Percentiles rank a stretch among this genome's conserved stretches.
Evolutionary conservation across 805 yeast species (phyloP).

Genomic region (Pichia sporocuriosa): DNA sequence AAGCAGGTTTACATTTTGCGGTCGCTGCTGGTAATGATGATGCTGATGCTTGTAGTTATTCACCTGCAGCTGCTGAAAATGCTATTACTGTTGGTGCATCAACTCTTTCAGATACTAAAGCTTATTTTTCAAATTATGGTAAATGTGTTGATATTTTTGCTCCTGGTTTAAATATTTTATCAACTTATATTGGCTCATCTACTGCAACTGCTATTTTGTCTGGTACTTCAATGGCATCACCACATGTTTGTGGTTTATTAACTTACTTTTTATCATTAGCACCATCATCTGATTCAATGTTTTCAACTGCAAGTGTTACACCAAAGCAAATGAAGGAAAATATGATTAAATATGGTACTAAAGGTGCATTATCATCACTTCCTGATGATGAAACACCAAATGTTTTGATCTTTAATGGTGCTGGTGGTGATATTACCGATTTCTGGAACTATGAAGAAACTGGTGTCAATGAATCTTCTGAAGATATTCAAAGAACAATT

Average conservation of each 20-base stretch:
- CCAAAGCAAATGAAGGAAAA: slow-evolving; percentile 75
- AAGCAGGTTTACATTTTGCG: slow-evolving; percentile 84
- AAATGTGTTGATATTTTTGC: slow-evolving; percentile 94
- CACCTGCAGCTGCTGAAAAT: slow-evolving; percentile 82
- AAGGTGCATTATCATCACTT: slow-evolving; percentile 50
- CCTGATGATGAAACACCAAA: slow-evolving; percentile 69
- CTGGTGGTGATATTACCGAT: slow-evolving; percentile 59
- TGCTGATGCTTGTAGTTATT: slow-evolving; percentile 84
- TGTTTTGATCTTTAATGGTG: slow-evolving; percentile 74
- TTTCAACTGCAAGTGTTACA: slow-evolving; percentile 50
- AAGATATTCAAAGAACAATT: slow-evolving; percentile 19
- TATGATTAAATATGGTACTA: slow-evolving; percentile 61
- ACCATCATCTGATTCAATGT: slow-evolving; percentile 66
- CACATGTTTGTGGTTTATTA: slow-evolving; percentile 89
- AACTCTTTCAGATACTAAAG: slow-evolving; percentile 80
- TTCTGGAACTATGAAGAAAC: slow-evolving; percentile 42
- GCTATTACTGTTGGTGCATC: slow-evolving; percentile 96
- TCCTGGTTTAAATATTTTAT: slow-evolving; percentile 85
- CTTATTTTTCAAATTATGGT: slow-evolving; percentile 93
- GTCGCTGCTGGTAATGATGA: slow-evolving; percentile 97
- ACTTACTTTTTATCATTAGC: slow-evolving; percentile 83
- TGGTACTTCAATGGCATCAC: slow-evolving; percentile 98
- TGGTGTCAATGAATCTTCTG: slow-evolving; percentile 8
- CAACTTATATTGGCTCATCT: slow-evolving; percentile 75
- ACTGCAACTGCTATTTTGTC: slow-evolving; percentile 76